Evolutionary conservation across 1,284 basidiomycete genomes (phyloP).

Genomic region (Pascua guehoae): DNA sequence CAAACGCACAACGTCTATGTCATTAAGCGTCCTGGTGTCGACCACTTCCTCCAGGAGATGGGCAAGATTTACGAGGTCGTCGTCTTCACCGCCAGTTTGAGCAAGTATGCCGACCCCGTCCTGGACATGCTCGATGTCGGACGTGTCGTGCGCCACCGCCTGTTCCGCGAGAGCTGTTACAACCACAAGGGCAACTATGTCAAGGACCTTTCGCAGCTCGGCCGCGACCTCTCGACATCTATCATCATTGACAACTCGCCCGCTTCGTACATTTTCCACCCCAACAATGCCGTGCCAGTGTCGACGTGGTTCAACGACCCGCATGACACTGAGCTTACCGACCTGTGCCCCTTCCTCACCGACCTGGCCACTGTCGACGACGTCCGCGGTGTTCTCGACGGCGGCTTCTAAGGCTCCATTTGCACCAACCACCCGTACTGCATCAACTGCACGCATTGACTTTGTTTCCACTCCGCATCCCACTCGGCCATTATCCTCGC

Average conservation of each 20-base stretch:
- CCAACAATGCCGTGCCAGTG: conserved; percentile 97
- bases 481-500: neutral
- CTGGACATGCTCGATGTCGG: conserved; percentile 93
- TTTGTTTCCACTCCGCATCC: neutral
- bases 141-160: conserved; percentile 85
- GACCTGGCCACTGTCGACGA: conserved; percentile 84
- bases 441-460: neutral
- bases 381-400: conserved; percentile 83
- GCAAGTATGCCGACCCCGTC: conserved; percentile 99
- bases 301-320: conserved; percentile 99
- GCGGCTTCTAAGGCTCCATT: conserved; percentile 30
- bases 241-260: conserved; percentile 99
- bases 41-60: conserved; percentile 93
- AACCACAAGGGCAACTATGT: conserved; percentile 99
- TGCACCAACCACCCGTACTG: neutral
- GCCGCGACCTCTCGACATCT: conserved; percentile 83
- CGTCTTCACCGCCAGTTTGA: conserved; percentile 94
- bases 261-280: conserved; percentile 98
- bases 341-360: conserved; percentile 86
- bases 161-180: conserved; percentile 98
- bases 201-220: conserved; percentile 97
- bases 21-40: conserved; percentile 96
- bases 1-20: conserved; percentile 98
- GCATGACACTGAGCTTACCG: conserved; percentile 93
- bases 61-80: conserved; percentile 98